Conservation (phyloP, 495 filamentous ascomycete species). For the Neurospora hispaniola region DNA sequence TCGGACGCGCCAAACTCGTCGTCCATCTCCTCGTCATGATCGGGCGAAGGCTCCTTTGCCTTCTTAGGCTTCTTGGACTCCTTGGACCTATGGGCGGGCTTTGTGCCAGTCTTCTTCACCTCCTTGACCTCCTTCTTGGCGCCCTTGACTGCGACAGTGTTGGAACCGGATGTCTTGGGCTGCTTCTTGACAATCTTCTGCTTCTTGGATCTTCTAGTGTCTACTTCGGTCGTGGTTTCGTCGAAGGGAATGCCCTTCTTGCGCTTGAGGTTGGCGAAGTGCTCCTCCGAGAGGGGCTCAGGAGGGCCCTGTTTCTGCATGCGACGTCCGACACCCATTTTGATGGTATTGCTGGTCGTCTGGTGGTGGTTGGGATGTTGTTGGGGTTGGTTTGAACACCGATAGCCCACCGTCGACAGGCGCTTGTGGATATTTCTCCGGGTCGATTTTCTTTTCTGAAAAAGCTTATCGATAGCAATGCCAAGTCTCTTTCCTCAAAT, state of each 20-base stretch:
- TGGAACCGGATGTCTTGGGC: constrained; percentile 24
- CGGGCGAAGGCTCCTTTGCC: constrained; percentile 27
- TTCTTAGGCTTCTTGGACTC: constrained; percentile 36
- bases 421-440: neutral
- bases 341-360: constrained; percentile 17
- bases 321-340: constrained; percentile 82
- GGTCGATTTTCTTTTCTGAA: neutral
- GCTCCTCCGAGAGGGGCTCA: constrained; percentile 66
- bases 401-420: neutral
- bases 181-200: constrained; percentile 46
- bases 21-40: constrained; percentile 42
- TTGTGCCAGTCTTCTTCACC: constrained; percentile 1
- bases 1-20: constrained; percentile 36
- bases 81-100: constrained; percentile 10
- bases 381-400: neutral
- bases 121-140: constrained; percentile 10
- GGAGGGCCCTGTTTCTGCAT: constrained; percentile 95
- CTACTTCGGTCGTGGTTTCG: constrained; percentile 30
- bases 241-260: constrained; percentile 52
- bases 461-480: neutral
- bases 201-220: constrained; percentile 48
- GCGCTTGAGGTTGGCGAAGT: constrained; percentile 62
- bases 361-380: neutral
- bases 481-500: neutral
- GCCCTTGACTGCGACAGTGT: constrained; percentile 24